Conservation (phyloP, 2,329 filamentous ascomycete genomes). For the Fusarium foetens region DNA sequence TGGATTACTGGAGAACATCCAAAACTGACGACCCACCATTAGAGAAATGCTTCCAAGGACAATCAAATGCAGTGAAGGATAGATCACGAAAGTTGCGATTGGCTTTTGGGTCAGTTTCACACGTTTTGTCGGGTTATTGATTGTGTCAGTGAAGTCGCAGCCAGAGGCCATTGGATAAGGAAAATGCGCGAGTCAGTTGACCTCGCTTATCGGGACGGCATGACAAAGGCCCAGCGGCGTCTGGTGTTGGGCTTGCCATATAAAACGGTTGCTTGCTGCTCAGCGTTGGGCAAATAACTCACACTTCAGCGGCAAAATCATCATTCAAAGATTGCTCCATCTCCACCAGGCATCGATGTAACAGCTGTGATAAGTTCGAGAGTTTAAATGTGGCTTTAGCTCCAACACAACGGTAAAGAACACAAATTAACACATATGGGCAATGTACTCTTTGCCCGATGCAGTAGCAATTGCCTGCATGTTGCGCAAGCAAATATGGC, state of each 20-base stretch:
- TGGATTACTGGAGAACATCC: neutral
- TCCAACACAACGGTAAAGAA: neutral
- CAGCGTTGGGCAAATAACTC: accelerated
- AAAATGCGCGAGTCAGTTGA: neutral
- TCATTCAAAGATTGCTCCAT: accelerated
- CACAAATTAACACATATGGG: too few relatives aligned
- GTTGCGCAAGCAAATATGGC: accelerated
- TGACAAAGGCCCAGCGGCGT: neutral
- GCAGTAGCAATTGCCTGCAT: accelerated
- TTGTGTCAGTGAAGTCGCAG: neutral
- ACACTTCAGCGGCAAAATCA: accelerated
- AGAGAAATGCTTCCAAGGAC: neutral
- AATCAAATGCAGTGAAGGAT: neutral
- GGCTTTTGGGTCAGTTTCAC: neutral
- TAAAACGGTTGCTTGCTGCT: neutral
- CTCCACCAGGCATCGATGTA: accelerated
- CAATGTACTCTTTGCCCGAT: accelerated
- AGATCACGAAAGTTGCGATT: neutral
- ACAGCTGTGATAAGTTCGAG: accelerated
- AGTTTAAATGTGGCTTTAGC: accelerated
- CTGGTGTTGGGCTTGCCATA: too few relatives aligned
- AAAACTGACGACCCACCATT: neutral
- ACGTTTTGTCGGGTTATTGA: accelerated
- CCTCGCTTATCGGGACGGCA: neutral
- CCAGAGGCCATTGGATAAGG: accelerated